Evolutionary conservation across 352 stramenopile genomes (phyloP), one percentile per base, ranked within the genome.

Genomic region (Phytophthora crassamura): DNA sequence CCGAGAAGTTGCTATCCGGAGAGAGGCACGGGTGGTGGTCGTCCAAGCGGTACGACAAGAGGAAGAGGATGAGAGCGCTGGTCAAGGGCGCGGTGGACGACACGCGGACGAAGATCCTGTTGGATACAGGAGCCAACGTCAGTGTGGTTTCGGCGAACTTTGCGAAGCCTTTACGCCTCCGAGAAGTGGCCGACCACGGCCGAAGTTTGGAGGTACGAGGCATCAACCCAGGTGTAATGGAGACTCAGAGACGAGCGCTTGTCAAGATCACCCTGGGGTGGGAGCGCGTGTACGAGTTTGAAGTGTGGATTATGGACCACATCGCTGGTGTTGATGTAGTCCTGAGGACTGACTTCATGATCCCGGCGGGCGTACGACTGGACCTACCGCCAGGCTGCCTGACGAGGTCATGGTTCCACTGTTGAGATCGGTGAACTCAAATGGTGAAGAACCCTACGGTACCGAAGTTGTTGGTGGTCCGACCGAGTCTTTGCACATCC

Each of bases 271-370:
- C 55, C 0, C 45, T 64, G 1, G 46, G 55, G 11, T 45, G 55
- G 22, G 10, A 43, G 11, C 11, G 2, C 1, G 55, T 49, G 0
- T 64, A 56, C 7, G 55, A 18, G 36, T 64, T 56, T n/a, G 45
- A 64, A 4, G 2, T 64, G 2, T 56, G 55, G 36, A 12, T 64
- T 2, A 64, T 65, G 57, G 18, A 42, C 2, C 57, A 59, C 28
- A 51, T 14, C 7, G 46, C 46, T 5, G 47, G 32, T 28, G 30
- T 41, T 20, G 35, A 49, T 5, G 45, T 53, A 1, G 43, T 62
- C 1, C 20, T 66, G 0, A 35, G 45, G 1, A 63, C 45, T 0
- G 55, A 63, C 14, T 63, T 54, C 16, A 63, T 48, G 22, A 50
- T 57, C 4, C 56, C 45, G 7, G 56, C 56, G 0, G 56, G 56